Base-by-base conservation (phyloP, 2,329 filamentous ascomycete species). In the Aspergillus niger region DNA sequence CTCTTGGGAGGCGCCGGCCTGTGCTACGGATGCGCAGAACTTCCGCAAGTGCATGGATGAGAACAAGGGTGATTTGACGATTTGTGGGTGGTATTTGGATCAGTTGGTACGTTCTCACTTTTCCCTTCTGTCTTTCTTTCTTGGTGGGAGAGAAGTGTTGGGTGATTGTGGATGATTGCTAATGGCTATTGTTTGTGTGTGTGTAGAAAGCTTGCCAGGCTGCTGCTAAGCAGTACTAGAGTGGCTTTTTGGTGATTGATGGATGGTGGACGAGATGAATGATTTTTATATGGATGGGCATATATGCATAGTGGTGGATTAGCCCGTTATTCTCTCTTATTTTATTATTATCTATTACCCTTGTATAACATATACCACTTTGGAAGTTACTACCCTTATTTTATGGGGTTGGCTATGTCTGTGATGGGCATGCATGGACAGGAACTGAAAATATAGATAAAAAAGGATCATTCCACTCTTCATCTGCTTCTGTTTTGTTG, bases 31-130 rank as follows among this genome's bases (percentile, higher is more conserved):
- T 70, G 88, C 92, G 57, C 87, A 88, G 79, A 87, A 86, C 80
- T 98, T 99, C 85, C 93, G 92, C 72, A 90, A 89, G 82, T 99
- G 95, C 85, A 90, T 99, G 89, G 93, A 98, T 78, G 91, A 98
- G 74, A 90, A 99, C 79, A 83, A 88, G 75, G 95, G 95, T 69
- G 92, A 95, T 81, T 88, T 99, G 89, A 89, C 90, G 75, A 96
- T 97, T 75, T 99, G 95, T 82, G 90, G 91, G 69, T 99, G 94
- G 93, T 99, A 99, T 79, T 82, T 99, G 71, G 95, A 99, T 78
- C 94, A 99, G 86, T 84, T 99, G 79, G 80, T 82, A 78, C 57
- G 76, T 72, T 53, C 26, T 20, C 20, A 2, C 2, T 55, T 7
- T 36, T 15, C 32, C 49, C 20, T 17, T 56, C 6, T 20, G 20